Conservation (phyloP, 139 green algal genomes). For the Dunaliella primolecta region DNA sequence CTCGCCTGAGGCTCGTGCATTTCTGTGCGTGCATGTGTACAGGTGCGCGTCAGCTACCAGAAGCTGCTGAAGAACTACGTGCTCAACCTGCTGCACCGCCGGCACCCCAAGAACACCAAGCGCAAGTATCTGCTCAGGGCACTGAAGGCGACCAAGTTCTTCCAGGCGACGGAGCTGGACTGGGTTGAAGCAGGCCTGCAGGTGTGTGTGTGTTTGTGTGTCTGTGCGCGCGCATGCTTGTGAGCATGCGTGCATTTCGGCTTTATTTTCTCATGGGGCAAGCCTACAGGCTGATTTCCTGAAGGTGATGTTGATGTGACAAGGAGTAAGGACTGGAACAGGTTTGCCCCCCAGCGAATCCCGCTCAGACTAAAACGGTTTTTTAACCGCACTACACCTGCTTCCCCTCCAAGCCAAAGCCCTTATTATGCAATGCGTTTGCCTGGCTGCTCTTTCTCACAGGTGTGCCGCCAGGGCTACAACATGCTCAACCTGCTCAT, state of each 20-base stretch:
- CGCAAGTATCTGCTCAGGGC: conserved; percentile 92
- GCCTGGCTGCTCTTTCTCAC: no score
- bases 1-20: no score
- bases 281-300: no score
- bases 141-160: conserved; percentile 98
- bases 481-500: conserved; percentile 99
- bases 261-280: no score
- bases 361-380: no score
- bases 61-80: conserved; percentile 99
- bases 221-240: no score
- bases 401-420: no score
- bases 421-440: no score
- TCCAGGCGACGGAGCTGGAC: conserved; percentile 98
- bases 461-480: conserved; percentile 99
- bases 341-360: no score
- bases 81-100: conserved; percentile 94
- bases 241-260: no score
- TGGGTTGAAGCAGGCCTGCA: conserved; percentile 98
- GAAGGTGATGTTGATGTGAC: background rate
- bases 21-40: no score
- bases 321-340: background rate
- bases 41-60: conserved; percentile 98
- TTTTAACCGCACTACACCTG: no score
- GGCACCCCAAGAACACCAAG: conserved; percentile 88
- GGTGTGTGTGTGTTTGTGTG: conserved; percentile 24